Conservation (phyloP, 2,329 filamentous ascomycete genomes). For the Dendrostoma leiphaemia region DNA sequence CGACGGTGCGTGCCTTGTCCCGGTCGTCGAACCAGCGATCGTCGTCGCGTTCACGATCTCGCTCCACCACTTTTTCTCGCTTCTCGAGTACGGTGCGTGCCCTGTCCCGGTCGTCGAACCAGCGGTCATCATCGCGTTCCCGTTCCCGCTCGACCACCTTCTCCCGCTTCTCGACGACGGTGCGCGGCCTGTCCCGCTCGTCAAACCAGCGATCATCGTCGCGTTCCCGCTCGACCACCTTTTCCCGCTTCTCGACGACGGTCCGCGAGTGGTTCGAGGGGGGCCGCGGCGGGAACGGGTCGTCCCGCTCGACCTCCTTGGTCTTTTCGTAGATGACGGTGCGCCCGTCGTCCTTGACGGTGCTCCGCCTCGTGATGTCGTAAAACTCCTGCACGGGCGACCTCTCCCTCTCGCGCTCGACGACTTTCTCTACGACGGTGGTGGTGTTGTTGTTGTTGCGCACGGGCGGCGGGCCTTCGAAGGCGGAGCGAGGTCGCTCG, state of each 20-base stretch:
- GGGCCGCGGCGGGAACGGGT: no score
- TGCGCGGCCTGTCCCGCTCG: conserved; percentile 17
- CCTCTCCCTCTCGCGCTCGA: conserved; percentile 29
- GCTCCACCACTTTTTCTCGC: conserved; percentile 14
- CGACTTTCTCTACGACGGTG: conserved; percentile 28
- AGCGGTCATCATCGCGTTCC: conserved; percentile 9
- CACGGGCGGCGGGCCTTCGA: conserved; percentile 39
- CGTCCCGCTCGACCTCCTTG: conserved; percentile 24
- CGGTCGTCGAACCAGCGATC: conserved; percentile 19
- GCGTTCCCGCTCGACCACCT: conserved; percentile 12
- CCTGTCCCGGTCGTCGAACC: conserved; percentile 11
- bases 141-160: conserved; percentile 14
- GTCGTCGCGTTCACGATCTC: conserved; percentile 12
- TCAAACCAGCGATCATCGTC: conserved; percentile 11
- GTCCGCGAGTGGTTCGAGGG: no score
- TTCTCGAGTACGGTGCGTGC: conserved; percentile 13
- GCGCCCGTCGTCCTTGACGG: conserved; percentile 24
- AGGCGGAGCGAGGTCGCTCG: conserved; percentile 51
- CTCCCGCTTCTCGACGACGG: conserved; percentile 4
- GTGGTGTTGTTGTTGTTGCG: no score
- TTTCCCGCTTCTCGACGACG: conserved; percentile 6
- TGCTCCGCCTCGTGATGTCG: conserved; percentile 14
- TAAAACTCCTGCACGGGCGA: conserved; percentile 16
- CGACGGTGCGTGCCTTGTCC: conserved; percentile 16
- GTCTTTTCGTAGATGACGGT: conserved; percentile 23